A percentile compares a stretch with the other conserved stretches of the same genome.
These are phyloP conservation scores for Wickerhamomyces bisporus DNA, from an alignment of 805 yeast species.

Conservation along the genomic window DNA sequence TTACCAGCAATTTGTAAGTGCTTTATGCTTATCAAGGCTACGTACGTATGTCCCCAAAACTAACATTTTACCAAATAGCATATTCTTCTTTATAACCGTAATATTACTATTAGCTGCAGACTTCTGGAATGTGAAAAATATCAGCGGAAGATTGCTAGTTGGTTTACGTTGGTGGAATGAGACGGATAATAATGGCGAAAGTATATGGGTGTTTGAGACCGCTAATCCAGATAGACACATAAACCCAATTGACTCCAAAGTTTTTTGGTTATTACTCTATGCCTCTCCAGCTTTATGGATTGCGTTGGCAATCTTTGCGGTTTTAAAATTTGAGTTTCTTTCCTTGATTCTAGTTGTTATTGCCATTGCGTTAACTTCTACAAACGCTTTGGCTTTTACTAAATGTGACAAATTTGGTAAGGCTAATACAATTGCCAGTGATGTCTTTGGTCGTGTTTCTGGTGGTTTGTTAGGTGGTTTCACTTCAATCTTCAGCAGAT, in stretches of 20 bases:
- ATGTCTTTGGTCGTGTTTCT: slow-evolving; percentile 49
- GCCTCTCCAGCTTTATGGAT: slow-evolving; percentile 73
- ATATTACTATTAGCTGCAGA: slow-evolving; percentile 79
- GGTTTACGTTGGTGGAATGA: slow-evolving; percentile 99
- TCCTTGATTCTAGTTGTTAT: slow-evolving; percentile 58
- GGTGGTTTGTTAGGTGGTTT: slow-evolving; percentile 26
- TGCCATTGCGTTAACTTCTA: slow-evolving; percentile 66
- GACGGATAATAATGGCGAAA: slow-evolving; percentile 43
- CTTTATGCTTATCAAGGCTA: slow-evolving; percentile 4
- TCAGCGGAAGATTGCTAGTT: slow-evolving; percentile 82
- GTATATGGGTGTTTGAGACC: slow-evolving; percentile 79
- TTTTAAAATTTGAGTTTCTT: slow-evolving; percentile 70
- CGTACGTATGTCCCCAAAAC: too few relatives aligned
- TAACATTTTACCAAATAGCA: slow-evolving; percentile 25
- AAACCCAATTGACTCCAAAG: slow-evolving; percentile 87
- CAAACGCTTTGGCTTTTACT: slow-evolving; percentile 87
- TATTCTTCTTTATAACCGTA: slow-evolving; percentile 72
- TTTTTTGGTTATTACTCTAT: slow-evolving; percentile 81
- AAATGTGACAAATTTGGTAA: slow-evolving; percentile 89
- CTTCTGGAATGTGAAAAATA: slow-evolving; percentile 90
- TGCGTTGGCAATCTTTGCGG: slow-evolving; percentile 67
- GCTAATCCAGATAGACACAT: slow-evolving; percentile 68
- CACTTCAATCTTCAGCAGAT: slow-evolving; percentile 31
- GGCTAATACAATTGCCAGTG: slow-evolving; percentile 63
- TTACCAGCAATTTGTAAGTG: slow-evolving; percentile 51